A percentile compares a stretch with the other conserved stretches of the same genome.
Evolutionary conservation across 129 eudicot species (phyloP).

Genomic region (Chrysanthemum lavandulifolium): DNA sequence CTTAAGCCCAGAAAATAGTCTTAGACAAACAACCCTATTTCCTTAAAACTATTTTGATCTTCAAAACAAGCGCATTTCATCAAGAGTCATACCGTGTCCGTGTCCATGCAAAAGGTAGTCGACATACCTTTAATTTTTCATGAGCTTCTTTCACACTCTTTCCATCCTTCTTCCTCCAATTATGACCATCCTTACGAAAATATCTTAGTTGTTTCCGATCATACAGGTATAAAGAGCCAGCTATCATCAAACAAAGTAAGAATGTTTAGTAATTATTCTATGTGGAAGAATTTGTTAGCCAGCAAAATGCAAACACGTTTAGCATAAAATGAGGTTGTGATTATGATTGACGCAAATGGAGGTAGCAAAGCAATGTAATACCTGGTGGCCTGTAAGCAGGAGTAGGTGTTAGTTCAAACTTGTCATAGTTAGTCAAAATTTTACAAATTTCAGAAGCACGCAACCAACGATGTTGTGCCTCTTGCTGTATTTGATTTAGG

Average conservation of each 20-base stretch:
- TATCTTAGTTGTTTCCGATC: slow-evolving; percentile 41
- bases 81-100: too few relatives aligned
- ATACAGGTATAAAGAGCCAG: slow-evolving; percentile 56
- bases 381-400: slow-evolving; percentile 37
- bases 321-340: neutral
- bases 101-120: neutral
- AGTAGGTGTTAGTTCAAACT: slow-evolving; percentile 20
- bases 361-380: neutral
- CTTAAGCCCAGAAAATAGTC: too few relatives aligned
- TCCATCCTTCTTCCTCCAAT: slow-evolving; percentile 67
- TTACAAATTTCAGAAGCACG: slow-evolving; percentile 37
- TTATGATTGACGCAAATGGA: neutral
- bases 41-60: neutral
- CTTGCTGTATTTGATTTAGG: slow-evolving; percentile 30
- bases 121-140: slow-evolving; percentile 49
- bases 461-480: slow-evolving; percentile 41
- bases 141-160: slow-evolving; percentile 56
- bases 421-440: slow-evolving; percentile 27
- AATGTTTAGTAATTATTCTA: neutral
- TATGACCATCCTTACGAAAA: slow-evolving; percentile 57
- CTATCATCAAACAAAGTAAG: slow-evolving; percentile 13
- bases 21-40: neutral
- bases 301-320: neutral
- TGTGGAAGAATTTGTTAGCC: too few relatives aligned
- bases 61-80: neutral